A percentile compares a stretch with the other conserved stretches of the same genome.
These are phyloP conservation scores for Agaricus subrufescens DNA, from an alignment of 768 basidiomycete genomes.

Conservation along the genomic window DNA sequence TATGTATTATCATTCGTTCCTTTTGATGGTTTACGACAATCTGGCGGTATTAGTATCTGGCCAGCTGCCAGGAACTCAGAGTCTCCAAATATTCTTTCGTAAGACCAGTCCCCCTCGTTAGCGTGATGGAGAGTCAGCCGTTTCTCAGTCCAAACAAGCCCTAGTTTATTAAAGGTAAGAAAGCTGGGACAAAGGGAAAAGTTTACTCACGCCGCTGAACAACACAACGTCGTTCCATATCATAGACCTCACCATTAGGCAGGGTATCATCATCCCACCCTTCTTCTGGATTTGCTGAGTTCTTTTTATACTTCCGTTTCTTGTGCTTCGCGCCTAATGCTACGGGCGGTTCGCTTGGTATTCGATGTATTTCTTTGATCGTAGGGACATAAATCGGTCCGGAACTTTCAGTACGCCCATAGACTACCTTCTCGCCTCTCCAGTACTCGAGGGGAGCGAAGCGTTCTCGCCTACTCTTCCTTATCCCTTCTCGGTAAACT, in stretches of 20 bases:
- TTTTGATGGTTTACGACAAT: constrained; percentile 82
- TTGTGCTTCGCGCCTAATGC: constrained; percentile 41
- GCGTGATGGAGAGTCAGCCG: constrained; percentile 62
- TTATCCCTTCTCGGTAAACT: constrained; percentile 50
- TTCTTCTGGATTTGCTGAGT: constrained; percentile 46
- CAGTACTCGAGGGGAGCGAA: constrained; percentile 83
- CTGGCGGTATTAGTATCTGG: constrained; percentile 74
- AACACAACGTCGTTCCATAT: constrained; percentile 59
- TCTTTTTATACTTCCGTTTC: constrained; percentile 40
- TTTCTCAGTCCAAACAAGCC: constrained; percentile 71
- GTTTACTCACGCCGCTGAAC: constrained; percentile 62
- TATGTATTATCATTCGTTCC: constrained; percentile 86
- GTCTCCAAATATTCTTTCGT: constrained; percentile 90
- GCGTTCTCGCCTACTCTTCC: constrained; percentile 66
- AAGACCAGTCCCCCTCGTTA: constrained; percentile 67
- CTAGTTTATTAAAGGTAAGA: constrained; percentile 31
- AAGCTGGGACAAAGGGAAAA: neutral
- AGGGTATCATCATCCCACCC: constrained; percentile 86
- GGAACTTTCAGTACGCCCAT: constrained; percentile 46
- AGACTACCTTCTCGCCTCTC: constrained; percentile 89
- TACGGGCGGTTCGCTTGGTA: constrained; percentile 36
- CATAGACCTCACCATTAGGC: constrained; percentile 59
- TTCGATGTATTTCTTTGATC: constrained; percentile 65
- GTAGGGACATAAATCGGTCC: constrained; percentile 53
- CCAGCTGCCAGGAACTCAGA: constrained; percentile 91